A percentile compares a stretch with the other conserved stretches of the same genome.
phyloP scores from a whole-genome alignment of 2,329 filamentous ascomycete species.

The Thermomyces lanuginosus region DNA sequence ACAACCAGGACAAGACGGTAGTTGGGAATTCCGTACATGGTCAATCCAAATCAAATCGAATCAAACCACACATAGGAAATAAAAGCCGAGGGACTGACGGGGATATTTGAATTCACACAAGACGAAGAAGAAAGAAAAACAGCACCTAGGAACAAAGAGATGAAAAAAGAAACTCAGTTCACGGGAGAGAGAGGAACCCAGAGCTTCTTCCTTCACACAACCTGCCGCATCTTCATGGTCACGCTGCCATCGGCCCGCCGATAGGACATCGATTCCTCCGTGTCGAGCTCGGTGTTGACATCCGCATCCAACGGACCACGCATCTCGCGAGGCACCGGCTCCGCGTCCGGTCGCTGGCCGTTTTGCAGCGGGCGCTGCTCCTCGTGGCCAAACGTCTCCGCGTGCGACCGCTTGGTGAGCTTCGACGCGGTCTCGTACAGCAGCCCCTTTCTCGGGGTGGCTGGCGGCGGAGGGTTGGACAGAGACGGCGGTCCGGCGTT shows the following conservation, averaged over 20 bases:
- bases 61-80: slow-evolving; percentile 1
- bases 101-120: not conserved
- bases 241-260: slow-evolving; percentile 21
- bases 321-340: slow-evolving; percentile 5
- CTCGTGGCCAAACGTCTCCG: slow-evolving; percentile 23
- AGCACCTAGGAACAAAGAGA: not conserved
- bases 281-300: not conserved
- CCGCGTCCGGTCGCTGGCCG: slow-evolving; percentile 26
- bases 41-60: slow-evolving; percentile 1
- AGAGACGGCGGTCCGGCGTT: too few species aligned
- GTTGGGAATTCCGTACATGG: too few species aligned
- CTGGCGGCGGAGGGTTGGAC: too few species aligned
- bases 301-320: slow-evolving; percentile 8
- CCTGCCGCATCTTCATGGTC: slow-evolving; percentile 17
- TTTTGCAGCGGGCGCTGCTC: slow-evolving; percentile 26
- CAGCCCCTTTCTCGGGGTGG: too few species aligned
- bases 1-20: too few species aligned
- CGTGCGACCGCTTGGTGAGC: slow-evolving; percentile 20
- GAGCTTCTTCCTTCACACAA: too few species aligned
- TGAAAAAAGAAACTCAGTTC: slow-evolving; percentile 1
- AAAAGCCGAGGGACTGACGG: not conserved
- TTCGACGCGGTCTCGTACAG: slow-evolving; percentile 17
- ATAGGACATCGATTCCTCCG: slow-evolving; percentile 16
- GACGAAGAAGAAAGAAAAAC: not conserved
- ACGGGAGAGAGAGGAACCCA: too few species aligned